phyloP scores from a whole-genome alignment of 2,329 filamentous ascomycete genomes.

The Ceratocystis cubensis region DNA sequence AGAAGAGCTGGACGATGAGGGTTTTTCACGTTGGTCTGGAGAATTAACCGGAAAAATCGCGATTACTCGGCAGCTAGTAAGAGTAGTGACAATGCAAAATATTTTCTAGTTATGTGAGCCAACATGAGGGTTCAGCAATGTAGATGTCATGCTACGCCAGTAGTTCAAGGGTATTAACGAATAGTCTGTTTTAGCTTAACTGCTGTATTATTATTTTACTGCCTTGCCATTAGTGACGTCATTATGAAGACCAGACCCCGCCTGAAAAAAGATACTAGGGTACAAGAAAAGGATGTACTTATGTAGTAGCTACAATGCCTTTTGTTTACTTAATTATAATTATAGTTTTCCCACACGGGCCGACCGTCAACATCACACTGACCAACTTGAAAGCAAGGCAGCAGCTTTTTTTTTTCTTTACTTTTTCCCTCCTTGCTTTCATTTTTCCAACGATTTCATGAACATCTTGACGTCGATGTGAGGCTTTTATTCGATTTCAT shows the following conservation, averaged over 20 bases:
- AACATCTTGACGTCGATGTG: background rate
- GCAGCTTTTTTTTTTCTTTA: background rate
- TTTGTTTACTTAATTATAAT: background rate
- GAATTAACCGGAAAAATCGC: background rate
- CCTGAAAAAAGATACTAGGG: background rate
- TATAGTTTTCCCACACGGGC: background rate
- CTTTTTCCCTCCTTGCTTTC: background rate
- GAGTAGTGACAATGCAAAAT: background rate
- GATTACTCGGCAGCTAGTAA: background rate
- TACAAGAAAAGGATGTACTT: background rate
- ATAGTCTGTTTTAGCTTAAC: background rate
- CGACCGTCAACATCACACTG: constrained; percentile 1
- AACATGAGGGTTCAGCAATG: background rate
- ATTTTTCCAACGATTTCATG: too few species aligned
- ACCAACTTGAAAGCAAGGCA: background rate
- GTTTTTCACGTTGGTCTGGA: background rate
- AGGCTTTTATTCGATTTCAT: background rate
- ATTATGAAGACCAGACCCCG: background rate
- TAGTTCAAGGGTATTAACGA: background rate
- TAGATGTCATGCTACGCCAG: background rate
- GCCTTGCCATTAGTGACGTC: background rate
- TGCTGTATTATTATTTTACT: too few species aligned
- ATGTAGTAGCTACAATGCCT: background rate
- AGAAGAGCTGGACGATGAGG: background rate
- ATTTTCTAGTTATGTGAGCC: background rate